Evolutionary conservation across 2,329 filamentous ascomycete genomes (phyloP).

Genomic region (Fusarium verticillioides): DNA sequence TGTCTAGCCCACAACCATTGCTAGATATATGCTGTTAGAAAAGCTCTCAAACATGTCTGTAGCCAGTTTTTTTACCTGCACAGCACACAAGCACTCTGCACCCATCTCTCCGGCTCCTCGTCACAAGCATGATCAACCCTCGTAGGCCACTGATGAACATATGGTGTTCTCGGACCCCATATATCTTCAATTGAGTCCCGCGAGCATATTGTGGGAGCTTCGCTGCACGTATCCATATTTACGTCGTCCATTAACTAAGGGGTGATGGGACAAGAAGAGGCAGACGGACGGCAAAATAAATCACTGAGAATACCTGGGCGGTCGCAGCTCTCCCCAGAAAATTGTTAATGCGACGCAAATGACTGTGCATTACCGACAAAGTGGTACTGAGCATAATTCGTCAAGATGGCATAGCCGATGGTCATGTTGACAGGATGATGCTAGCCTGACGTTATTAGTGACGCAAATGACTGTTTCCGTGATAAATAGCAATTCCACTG

Average conservation of each 20-base stretch:
- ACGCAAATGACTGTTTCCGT: neutral
- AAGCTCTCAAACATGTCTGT: neutral
- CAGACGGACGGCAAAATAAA: neutral
- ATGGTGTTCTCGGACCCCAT: neutral
- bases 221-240: neutral
- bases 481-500: neutral
- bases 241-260: neutral
- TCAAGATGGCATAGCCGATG: neutral
- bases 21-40: neutral
- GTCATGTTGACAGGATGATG: neutral
- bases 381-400: neutral
- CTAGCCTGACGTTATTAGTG: neutral
- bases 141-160: neutral
- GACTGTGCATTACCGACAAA: neutral
- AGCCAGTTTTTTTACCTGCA: neutral
- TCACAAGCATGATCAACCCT: conserved; percentile 3
- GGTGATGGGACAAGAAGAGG: too few species aligned
- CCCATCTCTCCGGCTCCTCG: neutral
- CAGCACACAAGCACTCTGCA: neutral
- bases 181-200: neutral
- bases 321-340: too few species aligned
- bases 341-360: neutral
- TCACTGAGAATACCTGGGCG: neutral
- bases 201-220: neutral
- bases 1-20: neutral